Conservation (phyloP, 2,329 filamentous ascomycete species). For the Diaporthe batatas region DNA sequence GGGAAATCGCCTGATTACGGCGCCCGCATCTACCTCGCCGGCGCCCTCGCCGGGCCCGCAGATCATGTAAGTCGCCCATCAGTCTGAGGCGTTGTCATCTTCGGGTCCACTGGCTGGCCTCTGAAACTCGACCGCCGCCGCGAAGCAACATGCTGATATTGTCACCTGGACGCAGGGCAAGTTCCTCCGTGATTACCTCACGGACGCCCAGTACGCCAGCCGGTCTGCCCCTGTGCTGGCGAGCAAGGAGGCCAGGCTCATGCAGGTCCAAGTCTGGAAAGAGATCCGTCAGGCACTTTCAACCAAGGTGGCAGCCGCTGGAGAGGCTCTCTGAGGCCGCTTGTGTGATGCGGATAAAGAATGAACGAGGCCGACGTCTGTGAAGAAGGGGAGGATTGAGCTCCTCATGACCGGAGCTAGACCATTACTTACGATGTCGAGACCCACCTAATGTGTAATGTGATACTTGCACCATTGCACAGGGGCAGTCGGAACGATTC, state of each 20-base stretch:
- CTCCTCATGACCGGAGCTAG: neutral
- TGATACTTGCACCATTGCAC: neutral
- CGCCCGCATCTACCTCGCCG: slow-evolving; percentile 31
- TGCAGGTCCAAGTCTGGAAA: slow-evolving; percentile 38
- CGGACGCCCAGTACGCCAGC: slow-evolving; percentile 38
- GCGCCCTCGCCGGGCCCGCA: slow-evolving; percentile 24
- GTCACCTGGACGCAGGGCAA: slow-evolving; percentile 27
- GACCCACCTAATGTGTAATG: neutral
- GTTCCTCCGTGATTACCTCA: slow-evolving; percentile 33
- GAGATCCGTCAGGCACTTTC: slow-evolving; percentile 31
- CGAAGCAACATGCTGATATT: neutral
- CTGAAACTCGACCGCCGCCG: neutral
- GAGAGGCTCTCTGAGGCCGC: neutral
- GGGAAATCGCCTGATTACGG: slow-evolving; percentile 36
- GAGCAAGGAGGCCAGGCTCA: slow-evolving; percentile 23
- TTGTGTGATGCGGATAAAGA: neutral
- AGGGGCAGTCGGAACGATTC: too few species aligned
- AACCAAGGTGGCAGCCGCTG: slow-evolving; percentile 1
- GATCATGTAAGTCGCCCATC: slow-evolving; percentile 21
- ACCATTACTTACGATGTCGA: neutral
- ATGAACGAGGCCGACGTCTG: too few species aligned
- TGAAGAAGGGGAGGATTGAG: neutral
- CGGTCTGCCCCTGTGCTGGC: slow-evolving; percentile 16
- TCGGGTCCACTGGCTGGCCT: too few species aligned
- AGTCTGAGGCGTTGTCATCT: neutral